These are phyloP conservation scores for Gardenia jasminoides DNA, from an alignment of 257 asterid species.

Conservation along the genomic window DNA sequence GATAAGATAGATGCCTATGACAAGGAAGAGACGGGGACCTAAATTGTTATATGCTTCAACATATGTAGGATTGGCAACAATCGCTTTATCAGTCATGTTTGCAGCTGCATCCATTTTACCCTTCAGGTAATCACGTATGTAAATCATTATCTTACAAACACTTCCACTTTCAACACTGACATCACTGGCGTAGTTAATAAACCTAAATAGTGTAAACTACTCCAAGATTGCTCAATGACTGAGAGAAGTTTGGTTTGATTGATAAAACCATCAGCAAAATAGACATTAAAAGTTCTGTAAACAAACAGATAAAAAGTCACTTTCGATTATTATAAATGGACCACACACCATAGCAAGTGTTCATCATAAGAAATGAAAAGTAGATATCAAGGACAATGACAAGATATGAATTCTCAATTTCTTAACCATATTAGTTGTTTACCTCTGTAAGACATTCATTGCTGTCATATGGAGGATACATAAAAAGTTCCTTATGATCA, in stretches of 20 bases:
- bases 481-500: no score
- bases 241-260: slow-evolving; percentile 93
- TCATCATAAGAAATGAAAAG: no score
- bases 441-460: no score
- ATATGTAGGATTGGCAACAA: slow-evolving; percentile 95
- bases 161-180: neutral
- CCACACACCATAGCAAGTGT: slow-evolving; percentile 22
- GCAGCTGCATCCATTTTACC: slow-evolving; percentile 99
- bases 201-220: slow-evolving; percentile 99
- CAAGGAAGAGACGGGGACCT: slow-evolving; percentile 56
- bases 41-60: slow-evolving; percentile 96
- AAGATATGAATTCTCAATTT: no score
- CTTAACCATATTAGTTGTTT: no score
- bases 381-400: no score
- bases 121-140: slow-evolving; percentile 39
- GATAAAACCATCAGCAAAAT: slow-evolving; percentile 82
- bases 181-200: slow-evolving; percentile 21
- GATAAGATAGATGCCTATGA: no score
- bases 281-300: slow-evolving; percentile 14
- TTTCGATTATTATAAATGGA: slow-evolving; percentile 19
- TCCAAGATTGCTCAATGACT: slow-evolving; percentile 98
- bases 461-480: no score
- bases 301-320: slow-evolving; percentile 15
- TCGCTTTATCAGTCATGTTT: slow-evolving; percentile 95
- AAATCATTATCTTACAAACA: slow-evolving; percentile 7